Evolutionary conservation across 345 rosid genomes (phyloP).

Genomic region (Eucalyptus sideroxylon): DNA sequence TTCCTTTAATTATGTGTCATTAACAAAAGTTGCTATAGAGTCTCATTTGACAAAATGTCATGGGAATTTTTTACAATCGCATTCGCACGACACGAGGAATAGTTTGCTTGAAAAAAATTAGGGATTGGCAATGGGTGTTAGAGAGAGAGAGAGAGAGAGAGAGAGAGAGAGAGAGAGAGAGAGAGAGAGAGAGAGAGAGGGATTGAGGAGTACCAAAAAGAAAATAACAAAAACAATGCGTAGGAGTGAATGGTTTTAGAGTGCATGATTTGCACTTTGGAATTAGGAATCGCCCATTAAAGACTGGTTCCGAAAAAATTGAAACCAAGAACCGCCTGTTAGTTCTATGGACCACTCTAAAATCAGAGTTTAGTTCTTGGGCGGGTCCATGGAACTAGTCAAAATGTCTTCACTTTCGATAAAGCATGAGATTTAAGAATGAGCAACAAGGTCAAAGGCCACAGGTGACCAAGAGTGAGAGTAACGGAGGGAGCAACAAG

Average conservation of each 20-base stretch:
- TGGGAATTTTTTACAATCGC: background rate
- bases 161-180: background rate
- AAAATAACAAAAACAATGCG: background rate
- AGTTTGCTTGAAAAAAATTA: background rate
- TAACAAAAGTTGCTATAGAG: background rate
- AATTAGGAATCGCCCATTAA: too few species aligned
- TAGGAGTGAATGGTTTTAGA: too few species aligned
- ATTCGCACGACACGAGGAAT: background rate
- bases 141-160: background rate
- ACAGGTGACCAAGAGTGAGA: too few species aligned
- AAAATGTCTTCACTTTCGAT: too few species aligned
- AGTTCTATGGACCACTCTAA: too few species aligned
- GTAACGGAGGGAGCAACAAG: too few species aligned
- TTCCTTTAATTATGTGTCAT: background rate
- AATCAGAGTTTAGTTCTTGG: too few species aligned
- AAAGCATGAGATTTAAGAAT: too few species aligned
- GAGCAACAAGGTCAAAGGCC: too few species aligned
- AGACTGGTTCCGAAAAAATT: rapidly evolving
- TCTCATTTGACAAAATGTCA: background rate
- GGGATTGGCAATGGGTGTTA: background rate
- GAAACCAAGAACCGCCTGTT: rapidly evolving
- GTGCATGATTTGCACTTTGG: too few species aligned
- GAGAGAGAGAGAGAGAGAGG: background rate
- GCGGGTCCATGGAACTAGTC: rapidly evolving
- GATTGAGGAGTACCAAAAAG: background rate